Base-by-base conservation (phyloP, 2,329 filamentous ascomycete species). In the Incumbomyces lentus region DNA sequence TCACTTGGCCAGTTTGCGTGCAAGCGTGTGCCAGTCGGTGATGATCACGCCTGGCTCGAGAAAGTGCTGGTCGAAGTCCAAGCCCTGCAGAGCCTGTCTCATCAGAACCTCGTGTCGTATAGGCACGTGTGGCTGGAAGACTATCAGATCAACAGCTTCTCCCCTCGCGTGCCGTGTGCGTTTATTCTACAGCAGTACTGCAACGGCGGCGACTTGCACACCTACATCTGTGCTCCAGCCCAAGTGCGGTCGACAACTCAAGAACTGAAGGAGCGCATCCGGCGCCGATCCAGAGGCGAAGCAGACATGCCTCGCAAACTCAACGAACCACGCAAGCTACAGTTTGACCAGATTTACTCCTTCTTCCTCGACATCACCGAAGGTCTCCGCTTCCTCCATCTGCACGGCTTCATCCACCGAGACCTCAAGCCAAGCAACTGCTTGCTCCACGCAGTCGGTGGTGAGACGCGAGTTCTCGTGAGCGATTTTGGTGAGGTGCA, bases 401-500 rank as follows among this genome's bases (percentile, higher is more conserved):
- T 76, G 2, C 86, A 90, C 56, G 90, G 88, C 55, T 98, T 95
- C 63, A 93, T 98, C 22, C 92, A 98, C 60, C 81, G 92, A 47
- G 92, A 98, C 62, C 72, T 98, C 19, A 98, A 98, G 63, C 92
- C 92, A 2, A 92, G 84, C 62, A 98, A 98, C 58, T 98, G 93
- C 58, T 73, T 98, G 2, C 68, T 98, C 1, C 89, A 96, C 59
- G 76, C 76, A 29, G 84, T 82, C 50, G 83, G 81, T 18, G 75
- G 75, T 40, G 81, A 80, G 34, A 69, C 88, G 10, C 78, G 76
- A 44, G 94, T 94, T 39, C 71, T 98, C 13, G 94, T 98, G 47
- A 96, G 90, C 62, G 92, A 98, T 62, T 98, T 98, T 67, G 92
- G 93, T 34, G 92, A 98, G 64, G 90, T 96, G 0, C 93, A 98